Evolutionary conservation across 495 filamentous ascomycete species (phyloP).

Genomic region (Aspergillus heteromorphus): DNA sequence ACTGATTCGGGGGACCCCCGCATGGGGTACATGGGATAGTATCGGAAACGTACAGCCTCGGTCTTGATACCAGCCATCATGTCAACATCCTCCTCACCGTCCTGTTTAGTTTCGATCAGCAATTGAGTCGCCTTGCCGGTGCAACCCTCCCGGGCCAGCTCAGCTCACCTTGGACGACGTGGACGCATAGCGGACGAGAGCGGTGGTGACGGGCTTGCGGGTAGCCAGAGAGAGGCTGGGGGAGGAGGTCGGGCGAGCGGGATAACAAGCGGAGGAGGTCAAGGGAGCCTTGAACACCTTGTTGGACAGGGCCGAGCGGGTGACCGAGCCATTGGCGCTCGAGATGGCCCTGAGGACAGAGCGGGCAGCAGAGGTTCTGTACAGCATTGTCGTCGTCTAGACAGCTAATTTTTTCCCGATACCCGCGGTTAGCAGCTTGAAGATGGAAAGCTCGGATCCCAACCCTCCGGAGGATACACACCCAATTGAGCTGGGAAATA

Average conservation of each 20-base stretch:
- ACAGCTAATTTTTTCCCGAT: conserved; percentile 34
- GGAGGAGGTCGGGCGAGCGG: conserved; percentile 29
- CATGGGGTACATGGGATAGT: not conserved
- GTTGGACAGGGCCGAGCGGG: conserved; percentile 35
- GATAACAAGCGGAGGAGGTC: conserved; percentile 37
- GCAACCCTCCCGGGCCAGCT: not conserved
- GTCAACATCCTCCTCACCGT: conserved; percentile 45
- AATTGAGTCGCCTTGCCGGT: conserved; percentile 8
- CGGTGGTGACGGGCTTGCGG: conserved; percentile 48
- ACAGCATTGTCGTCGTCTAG: conserved; percentile 41
- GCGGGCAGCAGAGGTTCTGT: conserved; percentile 43
- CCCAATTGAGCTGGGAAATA: conserved; percentile 35
- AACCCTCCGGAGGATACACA: conserved; percentile 14
- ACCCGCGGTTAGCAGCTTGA: conserved; percentile 27
- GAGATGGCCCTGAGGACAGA: conserved; percentile 42
- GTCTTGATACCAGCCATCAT: conserved; percentile 63
- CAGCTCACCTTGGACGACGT: conserved; percentile 31
- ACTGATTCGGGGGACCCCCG: conserved; percentile 8
- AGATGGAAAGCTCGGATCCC: conserved; percentile 34
- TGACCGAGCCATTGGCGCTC: conserved; percentile 45
- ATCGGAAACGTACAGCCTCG: conserved; percentile 61
- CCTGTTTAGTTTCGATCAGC: conserved; percentile 27
- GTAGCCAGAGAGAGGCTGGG: conserved; percentile 39
- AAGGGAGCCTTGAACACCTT: conserved; percentile 44
- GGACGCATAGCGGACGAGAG: conserved; percentile 45